A percentile compares a stretch with the other conserved stretches of the same genome.
Conservation (phyloP, 331 rosid genomes). For the Dryas integrifolia region DNA sequence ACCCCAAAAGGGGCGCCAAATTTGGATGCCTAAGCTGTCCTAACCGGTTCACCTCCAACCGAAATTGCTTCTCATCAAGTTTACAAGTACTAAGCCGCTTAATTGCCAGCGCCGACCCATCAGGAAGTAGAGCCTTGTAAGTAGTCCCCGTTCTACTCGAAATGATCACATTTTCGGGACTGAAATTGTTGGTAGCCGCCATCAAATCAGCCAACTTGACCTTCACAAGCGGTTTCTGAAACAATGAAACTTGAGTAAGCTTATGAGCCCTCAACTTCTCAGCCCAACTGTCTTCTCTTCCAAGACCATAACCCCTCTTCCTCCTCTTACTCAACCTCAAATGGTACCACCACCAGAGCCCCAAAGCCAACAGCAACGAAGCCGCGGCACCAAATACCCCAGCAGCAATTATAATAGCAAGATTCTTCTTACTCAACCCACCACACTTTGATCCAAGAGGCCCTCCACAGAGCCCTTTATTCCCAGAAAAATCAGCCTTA, state of each 20-base stretch:
- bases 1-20: conserved; percentile 85
- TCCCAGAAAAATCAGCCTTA: conserved; percentile 56
- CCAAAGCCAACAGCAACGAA: conserved; percentile 68
- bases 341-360: conserved; percentile 96
- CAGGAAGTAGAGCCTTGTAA: conserved; percentile 77
- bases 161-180: conserved; percentile 50
- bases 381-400: conserved; percentile 92
- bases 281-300: conserved; percentile 59
- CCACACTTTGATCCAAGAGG: conserved; percentile 83
- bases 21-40: conserved; percentile 87
- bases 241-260: conserved; percentile 78
- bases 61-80: conserved; percentile 84
- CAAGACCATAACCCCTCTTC: conserved; percentile 43
- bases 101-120: conserved; percentile 76
- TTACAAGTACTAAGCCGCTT: conserved; percentile 74
- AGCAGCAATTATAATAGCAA: conserved; percentile 83
- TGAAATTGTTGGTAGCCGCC: conserved; percentile 79
- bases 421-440: conserved; percentile 74
- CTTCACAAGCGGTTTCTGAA: conserved; percentile 91
- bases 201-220: conserved; percentile 82
- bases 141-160: conserved; percentile 78
- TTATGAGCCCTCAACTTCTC: conserved; percentile 64
- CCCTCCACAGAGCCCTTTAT: conserved; percentile 69
- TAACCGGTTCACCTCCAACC: conserved; percentile 70
- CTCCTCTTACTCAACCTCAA: conserved; percentile 45